phyloP scores from a whole-genome alignment of 352 stramenopile species.

The Phytopythium litorale region DNA sequence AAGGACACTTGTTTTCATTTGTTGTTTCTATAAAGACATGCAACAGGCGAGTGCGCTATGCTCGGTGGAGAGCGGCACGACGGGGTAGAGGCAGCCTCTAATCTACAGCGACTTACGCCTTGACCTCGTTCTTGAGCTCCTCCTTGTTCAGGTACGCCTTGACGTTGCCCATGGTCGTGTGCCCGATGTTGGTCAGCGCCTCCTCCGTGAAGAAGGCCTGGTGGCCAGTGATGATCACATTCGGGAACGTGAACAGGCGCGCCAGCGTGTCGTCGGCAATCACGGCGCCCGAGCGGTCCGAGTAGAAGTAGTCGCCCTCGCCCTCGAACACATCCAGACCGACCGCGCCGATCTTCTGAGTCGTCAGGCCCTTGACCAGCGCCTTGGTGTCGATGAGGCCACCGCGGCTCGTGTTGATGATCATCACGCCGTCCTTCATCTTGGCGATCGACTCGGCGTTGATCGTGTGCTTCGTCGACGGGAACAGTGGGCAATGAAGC shows the following conservation, averaged over 20 bases:
- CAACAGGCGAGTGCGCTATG: neutral
- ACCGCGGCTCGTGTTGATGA: conserved; percentile 91
- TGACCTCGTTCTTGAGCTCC: conserved; percentile 56
- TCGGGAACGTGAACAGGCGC: conserved; percentile 79
- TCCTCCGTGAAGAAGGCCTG: conserved; percentile 83
- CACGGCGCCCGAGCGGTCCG: conserved; percentile 59
- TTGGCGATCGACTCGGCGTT: conserved; percentile 74
- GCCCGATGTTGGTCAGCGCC: conserved; percentile 62
- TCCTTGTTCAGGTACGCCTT: conserved; percentile 41
- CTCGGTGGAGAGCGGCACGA: neutral
- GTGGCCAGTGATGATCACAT: conserved; percentile 79
- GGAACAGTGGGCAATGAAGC: conserved; percentile 82
- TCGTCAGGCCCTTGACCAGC: conserved; percentile 76
- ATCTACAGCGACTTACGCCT: conserved; percentile 19
- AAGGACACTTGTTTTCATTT: neutral
- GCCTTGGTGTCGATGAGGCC: conserved; percentile 83
- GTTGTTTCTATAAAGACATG: neutral
- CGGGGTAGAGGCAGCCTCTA: neutral
- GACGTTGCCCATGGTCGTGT: conserved; percentile 76
- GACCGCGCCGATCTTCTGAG: conserved; percentile 64
- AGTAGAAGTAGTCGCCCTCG: conserved; percentile 76
- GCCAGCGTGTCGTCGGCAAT: conserved; percentile 69
- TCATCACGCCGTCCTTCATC: conserved; percentile 86
- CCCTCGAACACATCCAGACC: conserved; percentile 90
- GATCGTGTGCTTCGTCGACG: conserved; percentile 81